These are phyloP conservation scores for Geosmithia morbida DNA, from an alignment of 2,329 filamentous ascomycete genomes.

Conservation along the genomic window DNA sequence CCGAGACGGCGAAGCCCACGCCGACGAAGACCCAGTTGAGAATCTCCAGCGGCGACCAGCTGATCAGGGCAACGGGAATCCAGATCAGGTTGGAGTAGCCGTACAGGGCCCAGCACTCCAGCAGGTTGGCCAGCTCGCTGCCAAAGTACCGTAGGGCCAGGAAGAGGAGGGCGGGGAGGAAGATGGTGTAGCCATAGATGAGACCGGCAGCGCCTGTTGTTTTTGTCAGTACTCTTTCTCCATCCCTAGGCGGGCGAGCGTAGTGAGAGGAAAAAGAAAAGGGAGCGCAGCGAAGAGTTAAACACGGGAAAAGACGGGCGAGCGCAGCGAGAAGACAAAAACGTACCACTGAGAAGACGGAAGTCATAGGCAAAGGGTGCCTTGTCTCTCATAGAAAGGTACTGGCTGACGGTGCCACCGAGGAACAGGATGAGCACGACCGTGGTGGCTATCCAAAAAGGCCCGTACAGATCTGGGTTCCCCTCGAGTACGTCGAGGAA, in stretches of 20 bases:
- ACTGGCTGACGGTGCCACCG: constrained; percentile 88
- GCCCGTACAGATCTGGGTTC: constrained; percentile 91
- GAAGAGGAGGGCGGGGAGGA: constrained; percentile 78
- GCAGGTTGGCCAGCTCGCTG: constrained; percentile 78
- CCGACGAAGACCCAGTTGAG: constrained; percentile 92
- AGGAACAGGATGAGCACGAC: constrained; percentile 92
- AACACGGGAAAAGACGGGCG: constrained; percentile 9
- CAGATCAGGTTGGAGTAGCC: constrained; percentile 95
- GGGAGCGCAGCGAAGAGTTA: background rate
- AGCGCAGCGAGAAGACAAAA: background rate
- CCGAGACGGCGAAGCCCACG: constrained; percentile 71
- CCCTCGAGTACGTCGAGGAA: constrained; percentile 96
- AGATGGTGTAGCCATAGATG: constrained; percentile 85
- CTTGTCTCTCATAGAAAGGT: constrained; percentile 54
- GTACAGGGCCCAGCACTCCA: constrained; percentile 93
- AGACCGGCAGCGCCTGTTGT: constrained; percentile 70
- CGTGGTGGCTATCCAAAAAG: constrained; percentile 97
- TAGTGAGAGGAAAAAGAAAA: background rate
- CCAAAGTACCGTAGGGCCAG: constrained; percentile 88
- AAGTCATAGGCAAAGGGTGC: constrained; percentile 87
- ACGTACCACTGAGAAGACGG: constrained; percentile 63
- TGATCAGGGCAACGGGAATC: constrained; percentile 86
- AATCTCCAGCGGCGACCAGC: constrained; percentile 72
- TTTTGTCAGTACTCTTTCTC: background rate
- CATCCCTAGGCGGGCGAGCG: background rate